Evolutionary conservation across 306 rosid genomes (phyloP), one percentile per base, ranked within the genome.

Genomic region (Abrus precatorius): DNA sequence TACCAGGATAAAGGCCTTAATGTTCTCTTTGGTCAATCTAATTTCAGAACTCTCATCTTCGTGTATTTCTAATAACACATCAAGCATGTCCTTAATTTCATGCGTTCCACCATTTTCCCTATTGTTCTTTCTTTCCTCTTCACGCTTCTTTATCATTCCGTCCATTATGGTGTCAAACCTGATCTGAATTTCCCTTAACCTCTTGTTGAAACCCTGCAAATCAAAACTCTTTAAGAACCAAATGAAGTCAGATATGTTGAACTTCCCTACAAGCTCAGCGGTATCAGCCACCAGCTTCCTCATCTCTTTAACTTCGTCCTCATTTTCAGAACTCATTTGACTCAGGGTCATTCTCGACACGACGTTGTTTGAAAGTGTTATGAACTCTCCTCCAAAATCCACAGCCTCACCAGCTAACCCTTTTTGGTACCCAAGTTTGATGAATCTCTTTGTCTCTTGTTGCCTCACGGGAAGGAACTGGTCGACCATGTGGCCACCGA

Each of bases 1-100:
- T 84, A 90, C 94, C 89, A 88, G 9, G 72, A 87, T 80, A 56
- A 90, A 90, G 76, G 93, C 90, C 72, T 92, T 90, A 1, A 92
- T 88, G 47, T 88, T 90, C 4, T 87, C 89, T 61, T 59, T 84
- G 1, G 84, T 83, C 79, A 88, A 78, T 75, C 67, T 87, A 2
- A 88, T 84, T 77, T 90, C 91, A 1, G 90, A 76, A 36, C 29
- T 76, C 28, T 83, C 80, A 66, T 88, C 89, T 68, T 86, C 87
- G 14, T 69, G 38, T 13, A 74, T 84, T 40, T 77, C 74, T 10
- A 77, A 30, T 1, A 77, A 81, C 44, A 88, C 86, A 54, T 87
- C 84, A 67, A 90, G 94, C 52, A 92, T 72, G 72, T 88, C 92
- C 82, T 49, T 84, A 41, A 30, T 50, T 11, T 5, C 64, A 5